Evolutionary conservation across 495 filamentous ascomycete genomes (phyloP), one percentile per base, ranked within the genome.

Genomic region (Hypoxylon fragiforme): DNA sequence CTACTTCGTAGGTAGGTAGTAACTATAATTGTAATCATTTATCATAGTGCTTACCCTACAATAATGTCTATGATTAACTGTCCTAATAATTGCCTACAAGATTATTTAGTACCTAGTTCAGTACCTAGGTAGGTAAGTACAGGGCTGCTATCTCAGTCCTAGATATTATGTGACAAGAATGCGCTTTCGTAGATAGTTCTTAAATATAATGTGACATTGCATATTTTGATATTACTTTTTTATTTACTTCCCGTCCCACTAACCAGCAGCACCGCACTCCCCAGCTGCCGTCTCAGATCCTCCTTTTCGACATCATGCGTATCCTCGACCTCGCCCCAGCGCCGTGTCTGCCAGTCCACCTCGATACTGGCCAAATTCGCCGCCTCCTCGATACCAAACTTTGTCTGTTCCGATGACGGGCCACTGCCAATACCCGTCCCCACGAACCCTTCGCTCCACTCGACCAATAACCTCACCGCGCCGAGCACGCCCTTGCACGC

Each of bases 261-360:
- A 20, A 95, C 87, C 43, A 95, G 70, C 51, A 96, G 60, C 16
- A 96, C 77, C 30, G 89, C 86, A 70, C 89, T 92, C 14, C 92
- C 94, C 51, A 98, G 70, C 74, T 96, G 94, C 58, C 94, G 80
- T 70, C 80, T 81, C 60, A 97, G 34, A 73, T 98, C 94, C 73
- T 95, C 94, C 70, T 84, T 90, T 63, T 96, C 86, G 2, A 98
- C 94, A 82, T 98, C 94, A 72, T 98, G 95, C 32, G 91, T 95
- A 73, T 98, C 94, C 71, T 98, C 95, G 2, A 98, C 94, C 75
- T 95, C 91, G 1, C 94, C 94, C 91, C 94, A 97, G 73, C 84
- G 80, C 12, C 82, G 74, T 3, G 87, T 95, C 80, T 98, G 94
- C 86, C 89, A 97, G 56, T 79, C 77, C 13, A 96, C 90, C 77